Base-by-base conservation (phyloP, 1,139 yeast species). In the Saccharomyces hybrid region DNA sequence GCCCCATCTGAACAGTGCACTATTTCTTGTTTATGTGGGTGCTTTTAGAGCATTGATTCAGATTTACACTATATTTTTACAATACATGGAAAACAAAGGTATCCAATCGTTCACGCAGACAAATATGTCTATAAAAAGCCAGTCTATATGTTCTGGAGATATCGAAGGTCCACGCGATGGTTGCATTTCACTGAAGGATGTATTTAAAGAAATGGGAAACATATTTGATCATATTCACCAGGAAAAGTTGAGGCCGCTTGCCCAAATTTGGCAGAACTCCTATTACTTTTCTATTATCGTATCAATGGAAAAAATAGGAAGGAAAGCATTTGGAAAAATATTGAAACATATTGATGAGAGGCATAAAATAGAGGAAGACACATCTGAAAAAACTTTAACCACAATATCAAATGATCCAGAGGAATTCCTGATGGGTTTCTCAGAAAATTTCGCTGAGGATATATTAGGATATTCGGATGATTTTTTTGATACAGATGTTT, bases 221-320 rank as follows among this genome's bases (percentile, higher is more conserved):
- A 7, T 54, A 13, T 50, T 56, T 27, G 41, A 50, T 8, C 25
- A 46, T 28, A 8, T 56, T 51, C 23, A 14, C 11, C 34, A 47
- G n/a, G 48, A 52, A 29, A 50, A 48, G 27, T 19, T 19, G 23
- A 47, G 53, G 9, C n/a, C 50, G 46, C 28, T 48, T 19, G 14
- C 42, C 38, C 41, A 52, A 23, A 38, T 55, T 44, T 47, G 48
- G 47, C 32, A 32, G 32, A 29, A 55, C 50, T n/a, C 49, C 34
- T 56, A 56, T 46, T 49, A 50, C 29, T 56, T 56, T 42, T 48
- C 53, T 5, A 49, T 54, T 11, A 13, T 51, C 13, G 38, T 49
- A 16, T 54, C 58, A 7, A 26, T 56, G 38, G 54, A 56, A 49
- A 48, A 48, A 16, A 42, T 53, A 8, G 38, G 53, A 46, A 50